These are phyloP conservation scores for Zymoseptoria brevis DNA, from an alignment of 2,329 filamentous ascomycete species.

Conservation along the genomic window DNA sequence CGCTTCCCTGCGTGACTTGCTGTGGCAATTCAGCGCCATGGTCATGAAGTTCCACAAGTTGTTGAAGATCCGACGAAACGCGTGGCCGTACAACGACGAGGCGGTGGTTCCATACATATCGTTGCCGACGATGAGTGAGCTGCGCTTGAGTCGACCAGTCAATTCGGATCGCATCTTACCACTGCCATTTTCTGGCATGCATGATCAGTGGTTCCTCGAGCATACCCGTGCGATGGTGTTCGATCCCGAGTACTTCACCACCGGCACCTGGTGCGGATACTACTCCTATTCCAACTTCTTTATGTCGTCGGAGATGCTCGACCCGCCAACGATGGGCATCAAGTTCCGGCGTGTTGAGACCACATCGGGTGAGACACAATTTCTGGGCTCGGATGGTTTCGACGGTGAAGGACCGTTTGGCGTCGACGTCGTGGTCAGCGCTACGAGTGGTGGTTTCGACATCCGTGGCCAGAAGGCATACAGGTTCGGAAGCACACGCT, in stretches of 20 bases:
- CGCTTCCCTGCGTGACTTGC: not conserved
- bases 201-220: constrained; percentile 4
- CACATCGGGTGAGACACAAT: not conserved
- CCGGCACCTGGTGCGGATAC: constrained; percentile 8
- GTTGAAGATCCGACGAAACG: not conserved
- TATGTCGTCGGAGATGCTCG: constrained; percentile 1
- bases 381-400: constrained; percentile 1
- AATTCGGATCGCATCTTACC: constrained; percentile 1
- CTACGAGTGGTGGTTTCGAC: not conserved
- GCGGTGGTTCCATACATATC: constrained; percentile 3
- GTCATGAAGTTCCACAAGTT: constrained; percentile 1
- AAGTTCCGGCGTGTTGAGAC: not conserved
- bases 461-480: constrained; percentile 7
- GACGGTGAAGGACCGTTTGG: constrained; percentile 7
- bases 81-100: constrained; percentile 4
- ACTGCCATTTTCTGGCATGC: constrained; percentile 1
- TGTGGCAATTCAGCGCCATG: constrained; percentile 3
- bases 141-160: not conserved
- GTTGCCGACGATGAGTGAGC: not conserved
- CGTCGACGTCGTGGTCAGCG: not conserved
- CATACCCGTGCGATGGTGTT: constrained; percentile 1
- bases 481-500: not conserved
- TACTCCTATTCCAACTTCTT: constrained; percentile 5
- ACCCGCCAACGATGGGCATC: constrained; percentile 9
- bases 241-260: constrained; percentile 1